These are phyloP conservation scores for Schizonepeta tenuifolia DNA, from an alignment of 257 asterid species.

Conservation along the genomic window DNA sequence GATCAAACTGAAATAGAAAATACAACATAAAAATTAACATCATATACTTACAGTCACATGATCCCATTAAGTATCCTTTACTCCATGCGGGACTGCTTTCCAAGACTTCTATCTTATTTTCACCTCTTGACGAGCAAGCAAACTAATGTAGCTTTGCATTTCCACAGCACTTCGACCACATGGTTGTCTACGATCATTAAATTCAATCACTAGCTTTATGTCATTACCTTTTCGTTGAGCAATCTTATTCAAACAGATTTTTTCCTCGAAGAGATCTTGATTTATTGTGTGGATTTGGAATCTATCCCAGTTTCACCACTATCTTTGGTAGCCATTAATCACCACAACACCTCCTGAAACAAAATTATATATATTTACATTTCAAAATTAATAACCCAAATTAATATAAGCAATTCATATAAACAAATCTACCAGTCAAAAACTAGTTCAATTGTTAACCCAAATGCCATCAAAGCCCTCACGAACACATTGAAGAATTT, in stretches of 20 bases:
- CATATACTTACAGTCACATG: slow-evolving; percentile 10
- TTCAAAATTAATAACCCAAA: too few relatives aligned
- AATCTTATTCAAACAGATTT: not conserved
- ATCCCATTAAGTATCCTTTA: not conserved
- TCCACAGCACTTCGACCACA: not conserved
- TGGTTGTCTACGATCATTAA: not conserved
- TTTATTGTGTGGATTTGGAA: not conserved
- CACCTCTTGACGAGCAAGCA: not conserved
- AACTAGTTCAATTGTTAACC: too few relatives aligned
- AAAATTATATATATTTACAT: too few relatives aligned
- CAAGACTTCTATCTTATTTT: not conserved
- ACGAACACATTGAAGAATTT: too few relatives aligned
- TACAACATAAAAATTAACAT: too few relatives aligned
- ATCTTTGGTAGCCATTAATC: too few relatives aligned
- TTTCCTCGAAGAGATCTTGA: not conserved
- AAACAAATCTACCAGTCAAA: too few relatives aligned
- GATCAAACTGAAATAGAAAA: too few relatives aligned
- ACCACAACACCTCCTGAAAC: too few relatives aligned
- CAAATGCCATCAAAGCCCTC: too few relatives aligned
- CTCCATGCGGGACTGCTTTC: not conserved
- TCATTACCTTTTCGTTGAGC: not conserved
- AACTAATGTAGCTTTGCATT: not conserved
- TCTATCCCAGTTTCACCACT: too few relatives aligned
- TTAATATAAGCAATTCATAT: too few relatives aligned
- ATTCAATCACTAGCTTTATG: not conserved